Evolutionary conservation across 345 rosid genomes (phyloP).

Genomic region (Syzygium grande): DNA sequence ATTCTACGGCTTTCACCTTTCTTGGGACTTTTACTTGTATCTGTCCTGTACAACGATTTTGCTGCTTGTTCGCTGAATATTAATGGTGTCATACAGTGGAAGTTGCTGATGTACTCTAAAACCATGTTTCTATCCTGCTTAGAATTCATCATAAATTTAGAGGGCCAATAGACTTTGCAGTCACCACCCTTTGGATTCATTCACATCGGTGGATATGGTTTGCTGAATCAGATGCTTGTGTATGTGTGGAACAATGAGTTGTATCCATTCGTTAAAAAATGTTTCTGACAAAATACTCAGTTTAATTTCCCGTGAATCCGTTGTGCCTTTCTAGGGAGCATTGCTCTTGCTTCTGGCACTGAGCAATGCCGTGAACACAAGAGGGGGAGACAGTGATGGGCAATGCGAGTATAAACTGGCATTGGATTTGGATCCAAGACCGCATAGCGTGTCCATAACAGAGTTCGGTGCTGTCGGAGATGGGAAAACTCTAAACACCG

Average conservation of each 20-base stretch:
- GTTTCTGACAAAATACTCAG: background rate
- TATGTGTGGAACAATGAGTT: background rate
- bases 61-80: background rate
- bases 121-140: background rate
- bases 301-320: background rate
- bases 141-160: background rate
- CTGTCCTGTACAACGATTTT: background rate
- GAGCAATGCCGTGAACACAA: slow-evolving; percentile 25
- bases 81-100: background rate
- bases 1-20: background rate
- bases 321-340: slow-evolving; percentile 42
- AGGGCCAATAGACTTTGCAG: background rate
- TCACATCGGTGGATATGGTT: background rate
- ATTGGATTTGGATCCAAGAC: slow-evolving; percentile 63
- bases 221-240: background rate
- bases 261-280: too few species aligned
- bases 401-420: slow-evolving; percentile 36
- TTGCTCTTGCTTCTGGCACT: slow-evolving; percentile 82
- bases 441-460: slow-evolving; percentile 76
- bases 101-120: background rate
- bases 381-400: slow-evolving; percentile 27
- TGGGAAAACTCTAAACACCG: slow-evolving; percentile 65
- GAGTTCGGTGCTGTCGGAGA: slow-evolving; percentile 98
- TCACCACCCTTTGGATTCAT: background rate
- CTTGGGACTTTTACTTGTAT: background rate